Conservation (phyloP, 306 rosid species). For the Rubus idaeus region DNA sequence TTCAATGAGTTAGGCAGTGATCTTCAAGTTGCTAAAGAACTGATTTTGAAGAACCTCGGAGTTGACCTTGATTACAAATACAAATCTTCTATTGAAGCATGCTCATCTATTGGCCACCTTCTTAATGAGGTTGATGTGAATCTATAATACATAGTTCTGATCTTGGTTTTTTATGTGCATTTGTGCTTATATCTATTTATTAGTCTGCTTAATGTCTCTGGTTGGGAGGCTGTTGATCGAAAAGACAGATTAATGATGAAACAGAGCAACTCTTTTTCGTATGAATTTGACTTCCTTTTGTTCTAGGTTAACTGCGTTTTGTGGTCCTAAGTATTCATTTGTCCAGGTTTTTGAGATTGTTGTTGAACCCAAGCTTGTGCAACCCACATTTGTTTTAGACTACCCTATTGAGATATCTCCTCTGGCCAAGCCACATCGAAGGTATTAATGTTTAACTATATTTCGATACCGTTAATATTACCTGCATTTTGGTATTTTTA, state of each 20-base stretch:
- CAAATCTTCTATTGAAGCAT: slow-evolving; percentile 64
- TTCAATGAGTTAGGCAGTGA: slow-evolving; percentile 62
- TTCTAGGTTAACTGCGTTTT: slow-evolving; percentile 22
- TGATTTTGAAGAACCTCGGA: slow-evolving; percentile 53
- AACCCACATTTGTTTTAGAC: slow-evolving; percentile 96
- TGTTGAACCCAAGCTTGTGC: slow-evolving; percentile 91
- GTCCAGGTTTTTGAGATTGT: slow-evolving; percentile 78
- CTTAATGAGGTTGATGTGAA: slow-evolving; percentile 71
- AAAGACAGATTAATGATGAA: slow-evolving; percentile 4
- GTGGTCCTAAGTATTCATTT: slow-evolving; percentile 26
- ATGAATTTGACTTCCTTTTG: slow-evolving; percentile 10
- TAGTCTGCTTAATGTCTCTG: background rate
- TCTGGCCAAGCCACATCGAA: slow-evolving; percentile 91
- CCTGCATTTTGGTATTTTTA: background rate
- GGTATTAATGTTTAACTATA: slow-evolving; percentile 43
- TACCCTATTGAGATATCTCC: slow-evolving; percentile 97
- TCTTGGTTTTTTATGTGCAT: background rate
- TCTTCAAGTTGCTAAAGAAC: slow-evolving; percentile 68
- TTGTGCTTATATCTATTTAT: background rate
- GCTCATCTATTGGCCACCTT: slow-evolving; percentile 78
- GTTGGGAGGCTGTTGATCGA: slow-evolving; percentile 4
- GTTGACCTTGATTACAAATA: slow-evolving; percentile 63
- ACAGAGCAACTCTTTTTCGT: slow-evolving; percentile 5
- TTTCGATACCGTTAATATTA: background rate
- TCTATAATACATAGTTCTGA: slow-evolving; percentile 13